Conservation (phyloP, 352 stramenopile genomes). For the Pythium biforme region DNA sequence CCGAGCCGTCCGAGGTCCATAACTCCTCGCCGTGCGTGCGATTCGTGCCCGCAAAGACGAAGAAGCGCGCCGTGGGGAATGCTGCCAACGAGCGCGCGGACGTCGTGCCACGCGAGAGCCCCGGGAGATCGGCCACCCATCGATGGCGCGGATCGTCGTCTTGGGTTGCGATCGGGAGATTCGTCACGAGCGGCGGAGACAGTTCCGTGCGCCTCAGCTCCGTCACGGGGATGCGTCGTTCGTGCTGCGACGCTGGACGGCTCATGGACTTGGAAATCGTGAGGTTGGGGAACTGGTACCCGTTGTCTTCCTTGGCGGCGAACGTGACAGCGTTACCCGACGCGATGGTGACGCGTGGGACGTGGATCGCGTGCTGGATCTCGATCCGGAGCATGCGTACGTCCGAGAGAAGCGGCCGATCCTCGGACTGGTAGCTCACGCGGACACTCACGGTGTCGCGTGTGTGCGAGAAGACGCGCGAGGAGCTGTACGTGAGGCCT, state of each 20-base stretch:
- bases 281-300: conserved; percentile 46
- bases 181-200: conserved; percentile 13
- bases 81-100: not conserved
- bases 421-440: not conserved
- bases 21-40: conserved; percentile 52
- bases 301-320: conserved; percentile 39
- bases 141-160: conserved; percentile 31
- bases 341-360: conserved; percentile 32
- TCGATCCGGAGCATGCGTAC: conserved; percentile 11
- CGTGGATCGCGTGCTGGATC: conserved; percentile 25
- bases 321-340: conserved; percentile 26
- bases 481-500: conserved; percentile 14
- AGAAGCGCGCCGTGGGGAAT: conserved; percentile 29
- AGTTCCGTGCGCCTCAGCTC: conserved; percentile 36
- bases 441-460: conserved; percentile 13
- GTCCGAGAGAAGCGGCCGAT: conserved; percentile 1
- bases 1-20: conserved; percentile 55
- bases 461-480: conserved; percentile 1
- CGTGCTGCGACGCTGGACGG: not conserved
- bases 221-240: not conserved
- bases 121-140: conserved; percentile 23
- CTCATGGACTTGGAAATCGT: not conserved
- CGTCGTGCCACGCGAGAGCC: not conserved
- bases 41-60: conserved; percentile 52
- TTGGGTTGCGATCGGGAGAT: conserved; percentile 1